A percentile compares a stretch with the other conserved stretches of the same genome.
These are phyloP conservation scores for Teratosphaeria epicoccoides DNA, from an alignment of 2,329 filamentous ascomycete genomes.

Conservation along the genomic window DNA sequence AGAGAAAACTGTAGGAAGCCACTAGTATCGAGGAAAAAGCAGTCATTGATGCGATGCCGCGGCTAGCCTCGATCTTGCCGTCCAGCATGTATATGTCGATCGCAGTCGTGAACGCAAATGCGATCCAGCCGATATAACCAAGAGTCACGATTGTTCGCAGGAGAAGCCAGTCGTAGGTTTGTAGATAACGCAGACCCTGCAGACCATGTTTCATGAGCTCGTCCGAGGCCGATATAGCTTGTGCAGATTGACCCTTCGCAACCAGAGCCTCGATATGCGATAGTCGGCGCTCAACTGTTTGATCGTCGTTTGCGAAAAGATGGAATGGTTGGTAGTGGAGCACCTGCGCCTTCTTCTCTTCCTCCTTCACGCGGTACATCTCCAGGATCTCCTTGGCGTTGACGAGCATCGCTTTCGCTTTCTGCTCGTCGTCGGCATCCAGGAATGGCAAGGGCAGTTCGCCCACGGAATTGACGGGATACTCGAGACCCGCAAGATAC, in stretches of 20 bases:
- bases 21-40: conserved; percentile 69
- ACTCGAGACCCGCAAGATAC: conserved; percentile 76
- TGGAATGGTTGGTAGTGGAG: conserved; percentile 68
- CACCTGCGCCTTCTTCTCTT: conserved; percentile 63
- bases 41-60: conserved; percentile 48
- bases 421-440: conserved; percentile 58
- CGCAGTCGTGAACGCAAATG: conserved; percentile 80
- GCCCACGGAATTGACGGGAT: conserved; percentile 92
- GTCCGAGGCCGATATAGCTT: conserved; percentile 69
- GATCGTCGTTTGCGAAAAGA: conserved; percentile 53
- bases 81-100: conserved; percentile 79
- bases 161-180: conserved; percentile 98
- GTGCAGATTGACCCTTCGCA: conserved; percentile 52
- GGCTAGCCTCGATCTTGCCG: conserved; percentile 52
- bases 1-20: conserved; percentile 65
- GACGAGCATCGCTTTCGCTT: conserved; percentile 71
- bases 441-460: conserved; percentile 80
- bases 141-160: conserved; percentile 76
- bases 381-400: conserved; percentile 84
- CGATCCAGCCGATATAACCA: conserved; percentile 92
- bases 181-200: conserved; percentile 79
- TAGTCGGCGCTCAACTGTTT: conserved; percentile 57
- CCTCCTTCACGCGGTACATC: conserved; percentile 93
- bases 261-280: conserved; percentile 59
- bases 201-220: conserved; percentile 67